phyloP scores from a whole-genome alignment of 2,329 filamentous ascomycete species.

The Neofusicoccum sp. region DNA sequence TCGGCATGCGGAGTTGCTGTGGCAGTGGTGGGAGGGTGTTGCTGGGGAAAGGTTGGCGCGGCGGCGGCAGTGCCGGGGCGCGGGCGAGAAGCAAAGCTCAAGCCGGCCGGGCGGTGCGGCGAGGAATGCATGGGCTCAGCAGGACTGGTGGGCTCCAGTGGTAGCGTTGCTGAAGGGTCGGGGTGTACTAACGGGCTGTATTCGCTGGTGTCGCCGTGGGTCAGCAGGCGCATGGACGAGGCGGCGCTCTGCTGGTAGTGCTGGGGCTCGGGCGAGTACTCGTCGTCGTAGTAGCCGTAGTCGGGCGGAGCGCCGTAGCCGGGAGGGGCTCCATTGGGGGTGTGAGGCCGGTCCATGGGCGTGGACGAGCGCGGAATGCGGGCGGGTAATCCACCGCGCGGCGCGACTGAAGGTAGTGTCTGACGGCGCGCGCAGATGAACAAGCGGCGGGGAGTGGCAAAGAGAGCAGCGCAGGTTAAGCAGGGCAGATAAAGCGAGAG shows the following conservation, averaged over 20 bases:
- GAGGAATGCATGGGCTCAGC: background rate
- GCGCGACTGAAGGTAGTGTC: background rate
- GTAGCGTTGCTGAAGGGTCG: slow-evolving; percentile 25
- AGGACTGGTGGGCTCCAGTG: slow-evolving; percentile 19
- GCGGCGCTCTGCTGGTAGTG: slow-evolving; percentile 23
- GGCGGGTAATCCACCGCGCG: background rate
- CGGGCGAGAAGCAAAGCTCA: slow-evolving; percentile 25
- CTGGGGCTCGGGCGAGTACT: slow-evolving; percentile 28
- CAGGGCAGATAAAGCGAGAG: background rate
- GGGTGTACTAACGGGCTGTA: slow-evolving; percentile 44
- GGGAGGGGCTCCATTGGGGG: slow-evolving; percentile 31
- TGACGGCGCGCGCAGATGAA: background rate
- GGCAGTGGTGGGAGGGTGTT: slow-evolving; percentile 27
- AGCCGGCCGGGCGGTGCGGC: slow-evolving; percentile 7
- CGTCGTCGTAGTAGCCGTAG: slow-evolving; percentile 43
- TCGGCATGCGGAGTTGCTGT: slow-evolving; percentile 34
- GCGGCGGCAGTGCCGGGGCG: slow-evolving; percentile 33
- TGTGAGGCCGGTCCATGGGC: slow-evolving; percentile 34
- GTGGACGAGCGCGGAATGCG: slow-evolving; percentile 14
- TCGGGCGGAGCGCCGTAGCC: slow-evolving; percentile 43
- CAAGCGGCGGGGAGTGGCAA: background rate
- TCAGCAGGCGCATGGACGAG: slow-evolving; percentile 52
- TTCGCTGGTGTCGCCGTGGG: slow-evolving; percentile 43
- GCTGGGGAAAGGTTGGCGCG: slow-evolving; percentile 24
- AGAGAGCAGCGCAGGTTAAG: background rate